Base-by-base conservation (phyloP, 352 stramenopile genomes). In the Blastocystis sp. region DNA sequence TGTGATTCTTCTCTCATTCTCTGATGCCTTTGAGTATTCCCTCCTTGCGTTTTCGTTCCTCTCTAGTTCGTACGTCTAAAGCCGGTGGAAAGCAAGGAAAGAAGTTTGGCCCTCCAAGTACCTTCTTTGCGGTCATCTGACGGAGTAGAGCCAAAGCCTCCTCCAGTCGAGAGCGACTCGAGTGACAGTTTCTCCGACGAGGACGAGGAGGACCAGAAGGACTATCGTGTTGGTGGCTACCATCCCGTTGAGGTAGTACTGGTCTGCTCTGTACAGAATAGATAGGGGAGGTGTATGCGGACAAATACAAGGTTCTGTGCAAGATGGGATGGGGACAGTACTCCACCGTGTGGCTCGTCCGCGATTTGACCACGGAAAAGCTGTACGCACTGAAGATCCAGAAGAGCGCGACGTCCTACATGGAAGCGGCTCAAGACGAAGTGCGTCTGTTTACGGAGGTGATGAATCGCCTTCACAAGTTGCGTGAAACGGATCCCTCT, bases 251-350 rank as follows among this genome's bases (percentile, higher is more conserved):
- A 92, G 69, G 89, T 94, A 86, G 87, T 87, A 24, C 89, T 91
- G 59, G 86, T 78, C 36, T 36, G 21, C 7, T 42, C 34, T 46
- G 73, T 56, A 51, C 67, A 57, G 90, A n/a, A 0, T 65, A 91
- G 75, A 88, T 93, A 14, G 94, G 93, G 2, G 93, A 97, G 49
- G 89, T 96, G 73, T 97, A 93, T 90, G 95, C 94, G 65, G 87
- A 88, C 7, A 90, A 49, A 49, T 99, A 98, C 87, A 90, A 96
- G 36, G 93, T 99, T 77, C 90, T 98, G 48, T 93, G 97, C 87
- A 99, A 99, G 89, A 91, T 99, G 44, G 96, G 96, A 27, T 99
- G 96, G 96, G 96, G 96, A 34, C 96, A 99, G 88, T 99, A 99
- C 88, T 99, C 95, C 49, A 99, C 96, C 3, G 96, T 99, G 24